Conservation (phyloP, 805 yeast species). For the Kluyveromyces siamensis region DNA sequence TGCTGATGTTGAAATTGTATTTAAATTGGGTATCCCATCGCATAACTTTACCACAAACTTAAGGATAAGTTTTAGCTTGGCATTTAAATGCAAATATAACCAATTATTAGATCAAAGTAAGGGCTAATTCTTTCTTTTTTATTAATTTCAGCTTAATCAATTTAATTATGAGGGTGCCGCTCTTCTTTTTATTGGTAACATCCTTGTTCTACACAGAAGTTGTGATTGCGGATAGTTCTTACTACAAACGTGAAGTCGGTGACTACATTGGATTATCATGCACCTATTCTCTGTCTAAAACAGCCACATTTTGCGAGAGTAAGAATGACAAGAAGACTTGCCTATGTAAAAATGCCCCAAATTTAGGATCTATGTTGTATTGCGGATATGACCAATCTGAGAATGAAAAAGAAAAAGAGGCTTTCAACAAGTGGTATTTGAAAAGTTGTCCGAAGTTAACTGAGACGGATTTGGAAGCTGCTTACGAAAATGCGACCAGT, state of each 20-base stretch:
- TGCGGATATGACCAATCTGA: slow-evolving; percentile 14
- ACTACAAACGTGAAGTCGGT: neutral
- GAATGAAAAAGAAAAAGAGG: slow-evolving; percentile 3
- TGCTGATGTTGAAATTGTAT: neutral
- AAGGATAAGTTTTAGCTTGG: too few species aligned
- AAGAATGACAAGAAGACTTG: slow-evolving; percentile 7
- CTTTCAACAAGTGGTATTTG: slow-evolving; percentile 14
- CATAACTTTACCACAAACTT: neutral
- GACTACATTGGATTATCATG: slow-evolving; percentile 2
- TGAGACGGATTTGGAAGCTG: slow-evolving; percentile 2
- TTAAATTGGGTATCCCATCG: neutral
- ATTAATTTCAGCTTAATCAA: neutral
- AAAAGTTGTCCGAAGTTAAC: slow-evolving; percentile 27
- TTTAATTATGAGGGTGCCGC: neutral
- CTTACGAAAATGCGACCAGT: slow-evolving; percentile 21
- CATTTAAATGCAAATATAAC: too few species aligned
- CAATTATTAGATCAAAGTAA: neutral
- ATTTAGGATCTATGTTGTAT: slow-evolving; percentile 21
- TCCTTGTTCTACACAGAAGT: neutral
- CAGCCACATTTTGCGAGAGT: neutral
- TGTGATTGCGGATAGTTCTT: neutral
- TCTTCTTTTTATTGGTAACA: neutral
- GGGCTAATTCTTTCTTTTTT: neutral
- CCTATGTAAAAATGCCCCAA: slow-evolving; percentile 16
- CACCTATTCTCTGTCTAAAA: neutral